Percentiles rank a stretch among this genome's conserved stretches.
Evolutionary conservation across 164 flowering plant genomes (phyloP).

Genomic region (Magnolia kwangsiensis): DNA sequence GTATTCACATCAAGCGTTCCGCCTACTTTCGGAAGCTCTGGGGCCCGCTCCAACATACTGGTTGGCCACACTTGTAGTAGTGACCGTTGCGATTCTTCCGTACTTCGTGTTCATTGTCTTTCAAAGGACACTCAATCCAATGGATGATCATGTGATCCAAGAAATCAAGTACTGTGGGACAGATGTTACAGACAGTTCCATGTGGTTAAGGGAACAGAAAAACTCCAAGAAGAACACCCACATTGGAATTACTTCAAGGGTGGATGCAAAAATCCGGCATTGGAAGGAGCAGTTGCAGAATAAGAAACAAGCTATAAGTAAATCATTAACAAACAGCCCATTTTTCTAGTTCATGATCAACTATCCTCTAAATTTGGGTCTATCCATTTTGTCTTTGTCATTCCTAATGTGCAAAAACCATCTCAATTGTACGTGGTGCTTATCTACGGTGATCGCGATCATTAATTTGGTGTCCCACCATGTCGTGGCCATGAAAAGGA

Average conservation of each 20-base stretch:
- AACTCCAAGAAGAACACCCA: constrained; percentile 41
- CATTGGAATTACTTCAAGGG: constrained; percentile 57
- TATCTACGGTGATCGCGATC: no score
- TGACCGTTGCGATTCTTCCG: constrained; percentile 38
- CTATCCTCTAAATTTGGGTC: no score
- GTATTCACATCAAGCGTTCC: constrained; percentile 30
- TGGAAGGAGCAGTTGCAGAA: constrained; percentile 30
- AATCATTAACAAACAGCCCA: constrained; percentile 26
- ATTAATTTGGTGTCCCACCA: no score
- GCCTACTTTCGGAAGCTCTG: constrained; percentile 38
- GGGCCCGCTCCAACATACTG: constrained; percentile 47
- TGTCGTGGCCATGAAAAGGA: no score
- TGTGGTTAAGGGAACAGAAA: constrained; percentile 53
- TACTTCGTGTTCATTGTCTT: constrained; percentile 37
- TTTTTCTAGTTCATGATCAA: constrained; percentile 6
- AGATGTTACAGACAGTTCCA: constrained; percentile 35
- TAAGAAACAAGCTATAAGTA: constrained; percentile 21
- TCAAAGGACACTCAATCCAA: constrained; percentile 46
- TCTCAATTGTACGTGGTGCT: no score
- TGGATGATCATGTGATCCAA: constrained; percentile 61
- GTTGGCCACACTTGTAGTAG: constrained; percentile 39
- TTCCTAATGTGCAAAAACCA: no score
- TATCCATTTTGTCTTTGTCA: no score
- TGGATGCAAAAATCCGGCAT: constrained; percentile 45
- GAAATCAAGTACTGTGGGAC: constrained; percentile 50